phyloP scores from a whole-genome alignment of 169 alveolate genomes.

The Cryptosporidium ubiquitum region DNA sequence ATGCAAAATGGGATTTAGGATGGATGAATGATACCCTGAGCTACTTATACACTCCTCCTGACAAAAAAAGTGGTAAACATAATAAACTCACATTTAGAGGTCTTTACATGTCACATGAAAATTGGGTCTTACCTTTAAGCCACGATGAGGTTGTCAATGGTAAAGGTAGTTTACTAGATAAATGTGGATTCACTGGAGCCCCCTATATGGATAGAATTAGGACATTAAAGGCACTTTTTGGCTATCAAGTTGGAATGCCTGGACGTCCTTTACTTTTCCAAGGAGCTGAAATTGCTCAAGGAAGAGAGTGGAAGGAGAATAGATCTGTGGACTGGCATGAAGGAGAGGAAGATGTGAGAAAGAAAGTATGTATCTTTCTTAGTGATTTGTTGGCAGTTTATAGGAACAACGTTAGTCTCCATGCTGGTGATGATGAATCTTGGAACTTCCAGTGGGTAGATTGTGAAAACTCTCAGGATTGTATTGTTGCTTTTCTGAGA shows the following conservation, averaged over 20 bases:
- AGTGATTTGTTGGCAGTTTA: constrained; percentile 78
- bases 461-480: constrained; percentile 80
- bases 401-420: constrained; percentile 76
- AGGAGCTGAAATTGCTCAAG: constrained; percentile 83
- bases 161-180: constrained; percentile 80
- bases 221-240: constrained; percentile 79
- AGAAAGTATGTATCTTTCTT: constrained; percentile 77
- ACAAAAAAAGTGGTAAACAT: constrained; percentile 76
- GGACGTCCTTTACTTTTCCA: constrained; percentile 82
- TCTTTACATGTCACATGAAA: constrained; percentile 82
- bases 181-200: constrained; percentile 81
- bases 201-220: constrained; percentile 81
- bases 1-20: constrained; percentile 83
- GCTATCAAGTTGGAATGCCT: constrained; percentile 81
- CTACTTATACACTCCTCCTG: constrained; percentile 78
- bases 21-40: constrained; percentile 83
- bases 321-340: constrained; percentile 84
- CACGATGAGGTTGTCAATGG: constrained; percentile 84
- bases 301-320: constrained; percentile 81
- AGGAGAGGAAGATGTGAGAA: constrained; percentile 80
- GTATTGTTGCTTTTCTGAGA: constrained; percentile 79
- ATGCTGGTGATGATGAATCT: constrained; percentile 82
- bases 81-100: constrained; percentile 82
- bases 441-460: constrained; percentile 82
- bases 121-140: constrained; percentile 80